Evolutionary conservation across 1,284 basidiomycete genomes (phyloP), one percentile per base, ranked within the genome.

Genomic region (Austroboletus novae-zelandiae): DNA sequence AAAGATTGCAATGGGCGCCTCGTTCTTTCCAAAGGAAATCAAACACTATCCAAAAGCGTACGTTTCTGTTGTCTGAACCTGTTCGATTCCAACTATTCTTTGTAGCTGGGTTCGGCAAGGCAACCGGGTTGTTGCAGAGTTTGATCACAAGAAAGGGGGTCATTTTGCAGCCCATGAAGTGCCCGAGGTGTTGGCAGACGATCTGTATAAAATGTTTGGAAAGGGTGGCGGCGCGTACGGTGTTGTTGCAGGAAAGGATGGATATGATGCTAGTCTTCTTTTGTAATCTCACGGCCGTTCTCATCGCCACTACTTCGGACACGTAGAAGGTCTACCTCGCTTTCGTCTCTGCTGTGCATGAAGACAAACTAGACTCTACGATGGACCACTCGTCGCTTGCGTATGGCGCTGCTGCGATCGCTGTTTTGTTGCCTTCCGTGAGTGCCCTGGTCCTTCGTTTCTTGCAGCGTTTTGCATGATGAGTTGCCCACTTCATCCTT

Each of bases 401-500:
- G 23, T 55, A 55, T 43, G 48, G 47, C 30, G 53, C 15, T 41
- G 56, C 66, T 15, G 53, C 48, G 23, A 14, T 59, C 30, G 59
- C 58, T 44, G 13, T 59, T 40, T 47, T 57, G 7, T 43, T 69
- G 45, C 63, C 66, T 30, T 54, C 56, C n/a, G 65, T 66, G 56
- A 69, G 64, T 35, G 17, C 23, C 9, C 15, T 1, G 29, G 32
- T 11, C 15, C 35, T 9, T 36, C n/a, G 8, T 36, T 18, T n/a
- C 36, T 34, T 17, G 9, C 25, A 37, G 30, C 32, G 23, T 43
- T 40, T 52, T 47, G 37, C 53, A 68, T 71, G 87, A 89, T 89
- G 87, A 88, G 60, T 67, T 67, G 76, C 74, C 73, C 51, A 69
- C 15, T 79, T 88, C 88, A 91, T 91, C 87, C 88, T 91, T 91